Evolutionary conservation across 352 stramenopile genomes (phyloP).

Genomic region (Phytophthora ohioensis): DNA sequence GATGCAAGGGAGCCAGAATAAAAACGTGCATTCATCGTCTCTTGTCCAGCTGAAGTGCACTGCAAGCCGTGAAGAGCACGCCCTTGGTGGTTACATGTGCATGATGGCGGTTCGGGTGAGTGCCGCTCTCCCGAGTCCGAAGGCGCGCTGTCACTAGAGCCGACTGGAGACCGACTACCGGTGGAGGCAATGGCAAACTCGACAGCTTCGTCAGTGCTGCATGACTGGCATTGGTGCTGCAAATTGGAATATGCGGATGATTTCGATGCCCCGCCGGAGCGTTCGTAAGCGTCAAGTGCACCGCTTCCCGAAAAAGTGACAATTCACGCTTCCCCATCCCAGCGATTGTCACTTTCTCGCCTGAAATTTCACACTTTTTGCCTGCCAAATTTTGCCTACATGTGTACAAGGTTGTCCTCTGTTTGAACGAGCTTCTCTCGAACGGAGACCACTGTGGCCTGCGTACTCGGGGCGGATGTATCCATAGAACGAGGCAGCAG

Average conservation of each 20-base stretch:
- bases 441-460: too few relatives aligned
- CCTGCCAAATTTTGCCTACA: neutral
- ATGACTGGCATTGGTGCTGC: neutral
- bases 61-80: too few relatives aligned
- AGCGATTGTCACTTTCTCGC: neutral
- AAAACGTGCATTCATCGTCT: constrained; percentile 8
- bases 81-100: neutral
- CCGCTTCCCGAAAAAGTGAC: neutral
- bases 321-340: neutral
- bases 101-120: too few relatives aligned
- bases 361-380: constrained; percentile 2
- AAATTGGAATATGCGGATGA: neutral
- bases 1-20: constrained; percentile 16
- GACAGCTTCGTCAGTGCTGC: neutral
- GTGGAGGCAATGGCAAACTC: too few relatives aligned
- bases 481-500: too few relatives aligned
- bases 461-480: too few relatives aligned
- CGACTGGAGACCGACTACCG: too few relatives aligned
- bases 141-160: too few relatives aligned
- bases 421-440: too few relatives aligned
- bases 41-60: neutral
- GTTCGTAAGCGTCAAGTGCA: neutral
- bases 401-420: neutral
- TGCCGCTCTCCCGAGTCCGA: too few relatives aligned
- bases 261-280: neutral